phyloP scores from a whole-genome alignment of 2,329 filamentous ascomycete species.

The Aureobasidium vineae region DNA sequence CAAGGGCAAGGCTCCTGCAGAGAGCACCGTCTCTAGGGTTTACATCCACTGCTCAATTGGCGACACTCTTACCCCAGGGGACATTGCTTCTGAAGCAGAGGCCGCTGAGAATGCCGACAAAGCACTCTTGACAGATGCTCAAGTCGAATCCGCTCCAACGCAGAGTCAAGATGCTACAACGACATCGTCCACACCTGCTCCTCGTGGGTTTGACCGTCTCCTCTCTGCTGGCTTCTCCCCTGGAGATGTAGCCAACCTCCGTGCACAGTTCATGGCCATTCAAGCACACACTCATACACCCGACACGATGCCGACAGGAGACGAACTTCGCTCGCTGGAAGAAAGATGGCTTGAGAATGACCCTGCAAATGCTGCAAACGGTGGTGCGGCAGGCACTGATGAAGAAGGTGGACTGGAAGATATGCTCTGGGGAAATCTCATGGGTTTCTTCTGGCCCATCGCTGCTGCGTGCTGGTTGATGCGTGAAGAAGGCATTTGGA shows the following conservation, averaged over 20 bases:
- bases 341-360: conserved; percentile 80
- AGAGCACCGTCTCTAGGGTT: conserved; percentile 54
- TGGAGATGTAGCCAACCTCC: conserved; percentile 77
- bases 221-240: conserved; percentile 76
- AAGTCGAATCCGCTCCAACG: conserved; percentile 28
- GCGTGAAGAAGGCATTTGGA: conserved; percentile 84
- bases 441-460: conserved; percentile 93
- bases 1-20: conserved; percentile 68
- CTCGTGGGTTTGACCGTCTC: conserved; percentile 84
- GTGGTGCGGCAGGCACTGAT: conserved; percentile 51
- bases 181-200: conserved; percentile 54
- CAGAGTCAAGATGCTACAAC: conserved; percentile 18
- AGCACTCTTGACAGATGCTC: conserved; percentile 40
- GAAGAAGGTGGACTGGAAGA: conserved; percentile 70
- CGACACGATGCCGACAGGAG: conserved; percentile 80
- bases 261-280: conserved; percentile 84
- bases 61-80: conserved; percentile 62
- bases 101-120: conserved; percentile 42
- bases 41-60: conserved; percentile 96
- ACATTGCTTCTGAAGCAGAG: conserved; percentile 67
- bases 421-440: conserved; percentile 80
- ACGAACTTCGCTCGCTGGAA: conserved; percentile 73
- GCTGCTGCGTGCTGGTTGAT: conserved; percentile 82
- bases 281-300: conserved; percentile 80
- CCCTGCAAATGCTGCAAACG: conserved; percentile 45